Evolutionary conservation across 1,139 yeast species (phyloP), one percentile per base, ranked within the genome.

Genomic region (Debaryomyces sp.): DNA sequence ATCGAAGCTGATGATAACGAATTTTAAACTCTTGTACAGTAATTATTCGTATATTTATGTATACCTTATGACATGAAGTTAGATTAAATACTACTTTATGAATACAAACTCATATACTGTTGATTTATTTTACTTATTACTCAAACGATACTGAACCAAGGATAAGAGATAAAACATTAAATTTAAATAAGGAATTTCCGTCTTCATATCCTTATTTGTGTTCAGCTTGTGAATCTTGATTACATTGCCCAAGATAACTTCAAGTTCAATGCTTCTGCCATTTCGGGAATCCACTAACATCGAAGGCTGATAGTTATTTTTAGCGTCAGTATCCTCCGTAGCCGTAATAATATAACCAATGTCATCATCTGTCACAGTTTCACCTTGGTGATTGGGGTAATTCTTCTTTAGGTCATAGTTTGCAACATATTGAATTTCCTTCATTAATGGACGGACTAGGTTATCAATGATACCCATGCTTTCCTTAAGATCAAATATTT

Each of bases 231-330:
- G 59, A 13, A 57, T 56, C 12, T 45, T 46, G 26, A 66, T 48
- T 33, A 65, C 54, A 46, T 64, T 66, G 4, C 68, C 70, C 48
- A 66, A 54, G 30, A 67, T 66, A 34, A 63, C 61, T 45, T 71
- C 73, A 44, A 68, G 58, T 49, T 71, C 76, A 44, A 69, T 64
- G 26, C 59, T 60, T 43, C 71, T 63, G 8, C 59, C 57, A 35
- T 68, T 62, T 41, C 68, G 54, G 10, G 59, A 55, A 51, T 70
- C 76, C 9, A 71, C 73, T 50, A 69, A 59, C 76, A 71, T 71
- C 9, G 73, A 68, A 1, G 75, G 75, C 43, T 56, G 59, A 49
- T 63, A 67, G 36, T 60, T 53, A 24, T 53, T 52, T 3, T 53
- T 55, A 12, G 60, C 68, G 50, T 66, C 65, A 24, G 53, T 50